A percentile compares a stretch with the other conserved stretches of the same genome.
These are phyloP conservation scores for Cucumis hystrix DNA, from an alignment of 306 rosid species.

Conservation along the genomic window DNA sequence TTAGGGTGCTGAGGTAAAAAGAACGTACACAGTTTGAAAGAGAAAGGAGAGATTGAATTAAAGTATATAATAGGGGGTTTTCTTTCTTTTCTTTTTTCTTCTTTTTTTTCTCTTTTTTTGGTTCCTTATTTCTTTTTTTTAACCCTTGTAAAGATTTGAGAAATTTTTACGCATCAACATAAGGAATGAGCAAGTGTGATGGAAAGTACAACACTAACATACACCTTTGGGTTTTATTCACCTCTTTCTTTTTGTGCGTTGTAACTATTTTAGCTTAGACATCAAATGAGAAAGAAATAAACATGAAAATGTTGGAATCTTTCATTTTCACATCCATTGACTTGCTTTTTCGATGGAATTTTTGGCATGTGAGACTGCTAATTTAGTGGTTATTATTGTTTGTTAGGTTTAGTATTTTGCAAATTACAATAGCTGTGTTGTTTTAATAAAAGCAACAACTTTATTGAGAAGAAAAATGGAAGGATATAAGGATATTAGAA, in stretches of 20 bases:
- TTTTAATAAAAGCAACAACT: too few relatives aligned
- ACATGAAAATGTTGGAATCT: too few relatives aligned
- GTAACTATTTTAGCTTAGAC: not conserved
- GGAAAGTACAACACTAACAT: not conserved
- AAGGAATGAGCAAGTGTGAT: slow-evolving; percentile 5
- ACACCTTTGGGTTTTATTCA: not conserved
- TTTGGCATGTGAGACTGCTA: too few relatives aligned
- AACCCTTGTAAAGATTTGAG: not conserved
- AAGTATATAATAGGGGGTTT: slow-evolving; percentile 5
- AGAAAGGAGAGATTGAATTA: slow-evolving; percentile 1
- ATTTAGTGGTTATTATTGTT: too few relatives aligned
- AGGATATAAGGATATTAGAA: too few relatives aligned
- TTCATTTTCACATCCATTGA: too few relatives aligned
- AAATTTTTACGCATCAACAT: not conserved
- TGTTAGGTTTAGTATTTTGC: too few relatives aligned
- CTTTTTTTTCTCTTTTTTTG: not conserved
- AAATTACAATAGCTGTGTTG: too few relatives aligned
- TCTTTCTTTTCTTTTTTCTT: not conserved
- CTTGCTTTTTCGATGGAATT: too few relatives aligned
- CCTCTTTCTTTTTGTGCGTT: not conserved
- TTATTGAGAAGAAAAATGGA: too few relatives aligned
- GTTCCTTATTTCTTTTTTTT: not conserved
- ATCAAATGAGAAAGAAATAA: not conserved
- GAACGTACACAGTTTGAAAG: not conserved
- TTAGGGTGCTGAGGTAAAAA: not conserved